These are phyloP conservation scores for Ceratocystis papillata DNA, from an alignment of 2,329 filamentous ascomycete genomes.

Conservation along the genomic window DNA sequence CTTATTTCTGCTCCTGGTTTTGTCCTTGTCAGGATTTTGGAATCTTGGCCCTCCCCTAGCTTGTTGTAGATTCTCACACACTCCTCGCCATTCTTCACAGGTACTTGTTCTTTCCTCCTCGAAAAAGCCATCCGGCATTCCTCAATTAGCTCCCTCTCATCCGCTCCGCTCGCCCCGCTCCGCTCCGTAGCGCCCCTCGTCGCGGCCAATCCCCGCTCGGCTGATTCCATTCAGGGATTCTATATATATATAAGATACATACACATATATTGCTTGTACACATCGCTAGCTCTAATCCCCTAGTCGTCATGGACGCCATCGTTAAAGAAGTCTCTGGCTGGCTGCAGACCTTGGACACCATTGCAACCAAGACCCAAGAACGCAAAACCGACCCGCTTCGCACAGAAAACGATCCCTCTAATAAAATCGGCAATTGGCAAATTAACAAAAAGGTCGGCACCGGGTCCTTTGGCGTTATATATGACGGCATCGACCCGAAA, in stretches of 20 bases:
- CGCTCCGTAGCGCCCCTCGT: not conserved
- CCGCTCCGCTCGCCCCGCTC: not conserved
- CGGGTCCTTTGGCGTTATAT: conserved; percentile 23
- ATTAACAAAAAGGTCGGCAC: conserved; percentile 20
- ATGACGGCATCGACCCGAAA: conserved; percentile 12
- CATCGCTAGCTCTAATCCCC: not conserved
- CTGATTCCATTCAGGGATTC: too few relatives aligned
- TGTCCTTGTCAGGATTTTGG: not conserved
- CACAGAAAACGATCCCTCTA: not conserved
- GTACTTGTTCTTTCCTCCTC: too few relatives aligned
- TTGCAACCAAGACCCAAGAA: conserved; percentile 2
- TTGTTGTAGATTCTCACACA: not conserved
- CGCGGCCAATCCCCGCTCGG: not conserved
- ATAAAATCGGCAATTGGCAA: conserved; percentile 5
- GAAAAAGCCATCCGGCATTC: too few relatives aligned
- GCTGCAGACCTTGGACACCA: conserved; percentile 16
- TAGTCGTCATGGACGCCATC: conserved; percentile 17
- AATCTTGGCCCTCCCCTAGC: not conserved
- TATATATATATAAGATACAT: too few relatives aligned
- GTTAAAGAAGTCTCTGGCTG: conserved; percentile 11
- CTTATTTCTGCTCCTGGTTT: not conserved
- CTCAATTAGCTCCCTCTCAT: not conserved
- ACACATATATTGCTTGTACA: not conserved
- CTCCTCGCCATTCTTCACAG: too few relatives aligned
- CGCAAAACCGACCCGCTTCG: not conserved